phyloP scores from a whole-genome alignment of 208 protist genomes.

The Crithidia fasciculata region DNA sequence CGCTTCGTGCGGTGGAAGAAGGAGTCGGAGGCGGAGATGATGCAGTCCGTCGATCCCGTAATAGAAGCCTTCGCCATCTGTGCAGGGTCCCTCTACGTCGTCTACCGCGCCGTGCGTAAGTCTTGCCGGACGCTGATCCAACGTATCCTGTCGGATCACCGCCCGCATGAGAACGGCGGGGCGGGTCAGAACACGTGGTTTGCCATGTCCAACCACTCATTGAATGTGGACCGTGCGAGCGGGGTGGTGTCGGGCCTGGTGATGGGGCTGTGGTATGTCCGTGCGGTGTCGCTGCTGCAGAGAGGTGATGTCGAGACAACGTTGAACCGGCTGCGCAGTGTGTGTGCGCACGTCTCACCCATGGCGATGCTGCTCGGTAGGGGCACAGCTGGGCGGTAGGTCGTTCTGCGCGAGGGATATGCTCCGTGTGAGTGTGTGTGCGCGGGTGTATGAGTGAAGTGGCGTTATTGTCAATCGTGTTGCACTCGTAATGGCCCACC shows the following conservation, averaged over 20 bases:
- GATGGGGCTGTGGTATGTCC: conserved; percentile 67
- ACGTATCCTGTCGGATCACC: conserved; percentile 34
- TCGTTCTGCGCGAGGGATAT: not conserved
- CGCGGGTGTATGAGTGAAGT: no score
- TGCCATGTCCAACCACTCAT: conserved; percentile 19
- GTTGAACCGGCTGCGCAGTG: conserved; percentile 43
- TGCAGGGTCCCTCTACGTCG: conserved; percentile 59
- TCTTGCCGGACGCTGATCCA: conserved; percentile 42
- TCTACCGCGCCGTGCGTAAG: conserved; percentile 62
- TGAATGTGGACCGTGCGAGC: conserved; percentile 43
- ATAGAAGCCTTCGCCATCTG: conserved; percentile 76
- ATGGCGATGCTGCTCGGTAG: conserved; percentile 42
- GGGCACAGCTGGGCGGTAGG: not conserved
- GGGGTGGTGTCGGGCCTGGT: conserved; percentile 44
- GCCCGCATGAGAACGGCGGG: not conserved
- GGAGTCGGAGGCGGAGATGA: conserved; percentile 39
- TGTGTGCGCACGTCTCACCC: conserved; percentile 55
- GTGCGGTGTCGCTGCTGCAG: conserved; percentile 63
- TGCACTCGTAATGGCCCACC: no score
- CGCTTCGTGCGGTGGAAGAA: conserved; percentile 50
- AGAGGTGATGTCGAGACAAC: conserved; percentile 42
- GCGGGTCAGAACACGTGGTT: conserved; percentile 36
- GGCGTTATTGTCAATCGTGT: no score
- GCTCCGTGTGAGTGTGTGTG: no score
- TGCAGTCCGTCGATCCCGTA: conserved; percentile 46